phyloP scores from a whole-genome alignment of 495 filamentous ascomycete species.

The Penicillium argentinense region DNA sequence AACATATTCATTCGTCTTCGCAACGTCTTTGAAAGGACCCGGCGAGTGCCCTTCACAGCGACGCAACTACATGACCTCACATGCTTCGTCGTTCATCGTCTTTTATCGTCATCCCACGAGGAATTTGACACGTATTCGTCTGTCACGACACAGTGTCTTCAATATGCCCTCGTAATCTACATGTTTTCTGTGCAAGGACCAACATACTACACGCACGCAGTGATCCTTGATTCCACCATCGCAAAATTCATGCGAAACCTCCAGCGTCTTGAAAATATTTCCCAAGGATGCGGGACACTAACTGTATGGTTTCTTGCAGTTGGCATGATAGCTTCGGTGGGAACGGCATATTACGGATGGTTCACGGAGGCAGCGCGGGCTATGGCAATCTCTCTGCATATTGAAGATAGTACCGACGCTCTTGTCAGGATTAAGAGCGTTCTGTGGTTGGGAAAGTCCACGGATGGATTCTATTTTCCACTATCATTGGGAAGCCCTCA shows the following conservation, averaged over 20 bases:
- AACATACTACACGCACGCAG: conserved; percentile 51
- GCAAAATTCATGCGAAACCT: conserved; percentile 30
- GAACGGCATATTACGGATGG: conserved; percentile 29
- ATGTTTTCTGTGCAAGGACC: conserved; percentile 52
- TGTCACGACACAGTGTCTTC: conserved; percentile 41
- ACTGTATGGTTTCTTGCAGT: conserved; percentile 41
- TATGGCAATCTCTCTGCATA: conserved; percentile 12
- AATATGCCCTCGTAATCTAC: conserved; percentile 45
- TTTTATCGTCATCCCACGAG: conserved; percentile 40
- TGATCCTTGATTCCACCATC: conserved; percentile 34
- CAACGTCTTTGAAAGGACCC: conserved; percentile 32
- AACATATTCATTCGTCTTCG: conserved; percentile 44
- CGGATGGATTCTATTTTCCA: conserved; percentile 25
- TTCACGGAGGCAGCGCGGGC: conserved; percentile 24
- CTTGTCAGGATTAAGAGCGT: conserved; percentile 26
- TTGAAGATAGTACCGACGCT: conserved; percentile 25
- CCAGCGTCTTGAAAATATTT: conserved; percentile 12
- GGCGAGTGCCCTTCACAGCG: conserved; percentile 23
- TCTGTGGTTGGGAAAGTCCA: conserved; percentile 34
- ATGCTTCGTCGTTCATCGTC: conserved; percentile 48
- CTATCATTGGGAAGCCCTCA: conserved; percentile 26
- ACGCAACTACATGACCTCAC: conserved; percentile 51
- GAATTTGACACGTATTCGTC: conserved; percentile 40
- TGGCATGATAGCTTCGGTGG: conserved; percentile 37
- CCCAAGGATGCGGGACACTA: conserved; percentile 17